Base-by-base conservation (phyloP, 164 flowering plant genomes). In the Houttuynia cordata region DNA sequence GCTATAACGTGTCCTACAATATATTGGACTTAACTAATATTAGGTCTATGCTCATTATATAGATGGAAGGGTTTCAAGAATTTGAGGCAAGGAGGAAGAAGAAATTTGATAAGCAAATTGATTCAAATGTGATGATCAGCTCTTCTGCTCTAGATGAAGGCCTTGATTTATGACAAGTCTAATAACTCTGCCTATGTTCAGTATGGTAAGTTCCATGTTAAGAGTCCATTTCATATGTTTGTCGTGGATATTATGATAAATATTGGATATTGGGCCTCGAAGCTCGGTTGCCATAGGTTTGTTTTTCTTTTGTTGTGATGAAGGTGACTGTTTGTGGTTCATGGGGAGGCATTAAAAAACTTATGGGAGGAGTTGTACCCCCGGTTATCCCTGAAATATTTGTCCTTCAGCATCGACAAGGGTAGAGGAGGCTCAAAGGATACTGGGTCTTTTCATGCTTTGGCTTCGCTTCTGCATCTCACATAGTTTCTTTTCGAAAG, bases 81-180 rank as follows among this genome's bases (percentile, higher is more conserved):
- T 93, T 90, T 75, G 97, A 93, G 81, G 79, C 78, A n/a, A 73
- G 99, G 65, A 77, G 99, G 65, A 90, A 73, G 72, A 90, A 80
- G 83, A 90, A 93, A 75, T 90, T 93, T 59, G 99, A 93, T 81
- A 93, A 93, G 70, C 97, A 90, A 75, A 86, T 93, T 39, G 99
- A 93, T 74, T 83, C 96, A 9, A 93, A 93, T 75, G 99, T 93
- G 74, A 81, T 90, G 97, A 87, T 93, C 41, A 71, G 88, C 61
- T 88, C 99, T 40, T 80, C 85, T 70, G 99, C 96, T 64, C 87
- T 93, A 54, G 99, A 93, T 65, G 96, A 83, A 70, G 99, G 99
- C 59, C 83, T 93, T 62, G 99, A 93, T 73, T 79, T 79, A 56
- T 84, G 79, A 83, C 30, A 59, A 24, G 57, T 65, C 24, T 22